Conservation (phyloP, 768 basidiomycete genomes). For the Leccinellum luteum region DNA sequence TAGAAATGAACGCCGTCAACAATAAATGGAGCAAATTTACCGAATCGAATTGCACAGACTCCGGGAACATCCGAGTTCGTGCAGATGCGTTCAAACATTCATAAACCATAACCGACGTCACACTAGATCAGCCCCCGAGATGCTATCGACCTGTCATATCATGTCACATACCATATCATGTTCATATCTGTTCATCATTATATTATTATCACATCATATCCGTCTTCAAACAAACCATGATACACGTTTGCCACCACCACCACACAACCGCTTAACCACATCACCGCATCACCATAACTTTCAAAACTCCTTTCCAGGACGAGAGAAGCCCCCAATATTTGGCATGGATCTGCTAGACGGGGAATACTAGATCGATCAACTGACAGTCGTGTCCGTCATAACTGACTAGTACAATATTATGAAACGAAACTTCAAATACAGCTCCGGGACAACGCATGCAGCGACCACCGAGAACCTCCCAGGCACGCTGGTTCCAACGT, state of each 20-base stretch:
- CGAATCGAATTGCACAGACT: not conserved
- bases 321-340: no score
- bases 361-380: no score
- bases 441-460: no score
- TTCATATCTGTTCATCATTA: not conserved
- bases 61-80: not conserved
- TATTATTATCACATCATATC: not conserved
- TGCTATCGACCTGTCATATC: not conserved
- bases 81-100: not conserved
- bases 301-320: not conserved
- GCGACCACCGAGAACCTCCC: not conserved
- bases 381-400: no score
- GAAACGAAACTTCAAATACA: no score
- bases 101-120: not conserved
- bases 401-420: no score
- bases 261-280: no score
- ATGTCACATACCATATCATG: not conserved
- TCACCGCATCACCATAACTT: not conserved
- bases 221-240: not conserved
- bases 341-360: no score
- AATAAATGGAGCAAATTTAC: not conserved
- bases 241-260: not conserved
- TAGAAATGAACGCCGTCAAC: not conserved
- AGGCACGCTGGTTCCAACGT: no score
- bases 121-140: not conserved